Evolutionary conservation across 164 flowering plant species (phyloP).

Genomic region (Berberis vulgaris): DNA sequence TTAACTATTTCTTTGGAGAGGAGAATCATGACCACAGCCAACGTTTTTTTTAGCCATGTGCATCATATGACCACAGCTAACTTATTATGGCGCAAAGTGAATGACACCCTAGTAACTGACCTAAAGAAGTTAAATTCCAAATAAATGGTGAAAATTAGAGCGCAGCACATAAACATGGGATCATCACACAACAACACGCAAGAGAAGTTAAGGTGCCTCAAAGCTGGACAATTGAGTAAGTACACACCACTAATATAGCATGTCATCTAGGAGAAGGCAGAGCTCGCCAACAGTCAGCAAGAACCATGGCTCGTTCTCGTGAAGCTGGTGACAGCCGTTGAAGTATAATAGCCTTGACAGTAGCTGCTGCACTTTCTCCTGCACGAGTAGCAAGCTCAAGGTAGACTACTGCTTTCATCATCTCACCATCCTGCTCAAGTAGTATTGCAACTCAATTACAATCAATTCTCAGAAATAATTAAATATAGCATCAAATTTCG

Average conservation of each 20-base stretch:
- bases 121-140: too few species aligned
- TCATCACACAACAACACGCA: not conserved
- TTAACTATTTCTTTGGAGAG: too few species aligned
- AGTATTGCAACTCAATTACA: not conserved
- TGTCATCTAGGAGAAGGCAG: constrained; percentile 37
- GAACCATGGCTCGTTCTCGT: constrained; percentile 45
- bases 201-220: not conserved
- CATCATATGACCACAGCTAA: too few species aligned
- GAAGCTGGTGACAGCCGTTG: constrained; percentile 49
- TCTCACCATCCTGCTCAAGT: constrained; percentile 66
- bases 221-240: not conserved
- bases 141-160: too few species aligned
- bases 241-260: not conserved
- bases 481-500: too few species aligned
- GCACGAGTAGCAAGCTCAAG: constrained; percentile 82
- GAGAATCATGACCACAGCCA: too few species aligned
- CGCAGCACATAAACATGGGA: too few species aligned
- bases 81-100: too few species aligned
- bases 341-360: constrained; percentile 57
- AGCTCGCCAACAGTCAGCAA: constrained; percentile 69
- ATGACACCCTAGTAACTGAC: too few species aligned
- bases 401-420: constrained; percentile 68
- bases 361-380: constrained; percentile 69
- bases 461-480: too few species aligned
- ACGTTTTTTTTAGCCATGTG: too few species aligned